phyloP scores from a whole-genome alignment of 2,329 filamentous ascomycete species.

The Colletotrichum abscissum region DNA sequence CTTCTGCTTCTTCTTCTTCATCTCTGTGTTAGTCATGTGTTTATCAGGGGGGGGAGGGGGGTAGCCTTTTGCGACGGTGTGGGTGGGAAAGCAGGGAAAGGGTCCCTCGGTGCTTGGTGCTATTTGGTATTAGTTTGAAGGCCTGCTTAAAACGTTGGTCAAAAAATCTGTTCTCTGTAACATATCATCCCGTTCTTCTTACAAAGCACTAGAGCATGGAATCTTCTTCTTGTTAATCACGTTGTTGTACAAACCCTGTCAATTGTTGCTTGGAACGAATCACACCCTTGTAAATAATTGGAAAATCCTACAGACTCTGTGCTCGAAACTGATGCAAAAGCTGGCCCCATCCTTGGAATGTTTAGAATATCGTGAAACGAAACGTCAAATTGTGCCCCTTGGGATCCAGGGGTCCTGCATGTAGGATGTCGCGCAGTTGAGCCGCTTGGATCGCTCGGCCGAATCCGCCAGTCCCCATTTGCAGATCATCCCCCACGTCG shows the following conservation, averaged over 20 bases:
- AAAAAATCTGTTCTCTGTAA: slow-evolving; percentile 24
- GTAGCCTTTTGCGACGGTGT: not conserved
- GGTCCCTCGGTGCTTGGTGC: not conserved
- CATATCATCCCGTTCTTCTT: slow-evolving; percentile 14
- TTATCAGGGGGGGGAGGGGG: slow-evolving; percentile 11
- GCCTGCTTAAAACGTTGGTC: slow-evolving; percentile 19
- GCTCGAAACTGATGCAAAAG: slow-evolving; percentile 6
- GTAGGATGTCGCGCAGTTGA: not conserved
- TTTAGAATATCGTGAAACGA: slow-evolving; percentile 28
- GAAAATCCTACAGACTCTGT: not conserved
- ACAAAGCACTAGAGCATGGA: slow-evolving; percentile 1
- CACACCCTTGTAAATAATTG: slow-evolving; percentile 2
- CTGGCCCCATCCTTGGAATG: slow-evolving; percentile 6
- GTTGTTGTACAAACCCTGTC: not conserved
- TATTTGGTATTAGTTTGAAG: slow-evolving; percentile 9
- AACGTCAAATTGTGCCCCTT: slow-evolving; percentile 10
- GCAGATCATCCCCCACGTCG: slow-evolving; percentile 2
- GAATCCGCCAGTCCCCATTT: slow-evolving; percentile 8
- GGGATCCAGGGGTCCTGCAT: slow-evolving; percentile 2
- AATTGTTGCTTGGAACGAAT: not conserved
- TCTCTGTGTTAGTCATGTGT: not conserved
- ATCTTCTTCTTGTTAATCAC: not conserved
- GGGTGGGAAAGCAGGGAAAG: not conserved
- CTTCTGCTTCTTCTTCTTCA: not conserved
- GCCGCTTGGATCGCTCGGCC: slow-evolving; percentile 28